Conservation (phyloP, 495 filamentous ascomycete species). For the Aspergillus heteromorphus region DNA sequence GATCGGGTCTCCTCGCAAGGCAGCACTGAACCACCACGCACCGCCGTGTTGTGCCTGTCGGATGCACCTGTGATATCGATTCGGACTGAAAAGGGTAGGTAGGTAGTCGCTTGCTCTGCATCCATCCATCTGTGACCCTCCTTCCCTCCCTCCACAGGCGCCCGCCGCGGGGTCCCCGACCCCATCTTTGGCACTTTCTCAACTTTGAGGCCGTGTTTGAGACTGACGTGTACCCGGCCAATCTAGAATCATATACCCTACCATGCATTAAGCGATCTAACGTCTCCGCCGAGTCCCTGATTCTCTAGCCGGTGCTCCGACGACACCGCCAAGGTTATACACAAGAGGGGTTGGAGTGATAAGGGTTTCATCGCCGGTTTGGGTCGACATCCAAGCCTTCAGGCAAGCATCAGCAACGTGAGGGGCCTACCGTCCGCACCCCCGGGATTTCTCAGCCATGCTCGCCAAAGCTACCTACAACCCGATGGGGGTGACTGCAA, state of each 20-base stretch:
- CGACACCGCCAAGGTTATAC: not conserved
- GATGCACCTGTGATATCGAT: not conserved
- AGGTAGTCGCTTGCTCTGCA: too few relatives aligned
- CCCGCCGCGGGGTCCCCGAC: not conserved
- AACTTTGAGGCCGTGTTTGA: not conserved
- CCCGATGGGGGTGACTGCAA: slow-evolving; percentile 53
- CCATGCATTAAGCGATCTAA: slow-evolving; percentile 14
- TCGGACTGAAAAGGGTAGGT: not conserved
- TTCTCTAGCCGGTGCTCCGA: slow-evolving; percentile 1
- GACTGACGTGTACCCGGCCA: not conserved
- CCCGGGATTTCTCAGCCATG: slow-evolving; percentile 46
- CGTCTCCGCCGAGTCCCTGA: slow-evolving; percentile 4
- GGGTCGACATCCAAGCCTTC: not conserved
- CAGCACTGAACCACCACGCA: not conserved
- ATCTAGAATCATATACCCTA: slow-evolving; percentile 5
- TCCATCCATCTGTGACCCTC: not conserved
- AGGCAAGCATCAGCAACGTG: not conserved
- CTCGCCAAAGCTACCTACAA: slow-evolving; percentile 78
- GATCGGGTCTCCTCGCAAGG: not conserved
- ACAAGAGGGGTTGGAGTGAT: not conserved
- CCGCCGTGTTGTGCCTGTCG: not conserved
- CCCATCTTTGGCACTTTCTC: not conserved
- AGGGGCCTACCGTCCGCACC: not conserved
- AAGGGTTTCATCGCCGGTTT: not conserved
- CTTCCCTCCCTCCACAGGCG: not conserved